phyloP scores from a whole-genome alignment of 768 basidiomycete genomes.

The Kwoniella sp. region DNA sequence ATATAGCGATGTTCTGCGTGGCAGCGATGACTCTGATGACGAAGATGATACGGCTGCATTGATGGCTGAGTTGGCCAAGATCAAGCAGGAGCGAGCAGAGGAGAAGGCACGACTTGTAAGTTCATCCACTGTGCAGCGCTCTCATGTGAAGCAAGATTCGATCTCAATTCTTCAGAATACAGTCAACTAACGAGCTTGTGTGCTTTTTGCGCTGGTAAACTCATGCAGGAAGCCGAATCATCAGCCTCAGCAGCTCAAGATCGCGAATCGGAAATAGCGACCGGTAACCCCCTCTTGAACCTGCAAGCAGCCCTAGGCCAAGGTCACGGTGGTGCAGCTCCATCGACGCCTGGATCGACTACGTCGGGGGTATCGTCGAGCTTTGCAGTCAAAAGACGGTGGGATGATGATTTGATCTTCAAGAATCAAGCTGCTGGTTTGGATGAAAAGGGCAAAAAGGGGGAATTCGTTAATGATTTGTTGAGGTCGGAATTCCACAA shows the following conservation, averaged over 20 bases:
- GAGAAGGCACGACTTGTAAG: constrained; percentile 71
- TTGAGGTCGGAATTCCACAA: constrained; percentile 64
- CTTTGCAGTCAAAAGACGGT: constrained; percentile 87
- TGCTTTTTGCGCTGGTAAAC: no score
- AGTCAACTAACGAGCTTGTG: no score
- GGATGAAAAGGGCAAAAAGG: constrained; percentile 64
- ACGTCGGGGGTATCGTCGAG: constrained; percentile 69
- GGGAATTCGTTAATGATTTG: constrained; percentile 90
- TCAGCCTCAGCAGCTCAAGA: constrained; percentile 61
- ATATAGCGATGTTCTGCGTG: no score
- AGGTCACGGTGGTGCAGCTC: constrained; percentile 58
- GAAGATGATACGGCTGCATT: constrained; percentile 93
- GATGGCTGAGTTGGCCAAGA: constrained; percentile 95
- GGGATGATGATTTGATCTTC: constrained; percentile 98
- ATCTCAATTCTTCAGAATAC: no score
- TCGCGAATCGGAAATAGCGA: constrained; percentile 81
- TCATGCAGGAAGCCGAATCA: constrained; percentile 73
- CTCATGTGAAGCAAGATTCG: no score
- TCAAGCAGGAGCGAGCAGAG: constrained; percentile 91
- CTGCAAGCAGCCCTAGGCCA: constrained; percentile 85
- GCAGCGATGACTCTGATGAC: constrained; percentile 62
- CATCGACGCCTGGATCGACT: constrained; percentile 61
- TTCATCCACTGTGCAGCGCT: no score
- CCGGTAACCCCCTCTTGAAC: constrained; percentile 83
- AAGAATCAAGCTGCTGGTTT: constrained; percentile 89